Conservation (phyloP, 2,329 filamentous ascomycete species). For the Pyricularia sp. region DNA sequence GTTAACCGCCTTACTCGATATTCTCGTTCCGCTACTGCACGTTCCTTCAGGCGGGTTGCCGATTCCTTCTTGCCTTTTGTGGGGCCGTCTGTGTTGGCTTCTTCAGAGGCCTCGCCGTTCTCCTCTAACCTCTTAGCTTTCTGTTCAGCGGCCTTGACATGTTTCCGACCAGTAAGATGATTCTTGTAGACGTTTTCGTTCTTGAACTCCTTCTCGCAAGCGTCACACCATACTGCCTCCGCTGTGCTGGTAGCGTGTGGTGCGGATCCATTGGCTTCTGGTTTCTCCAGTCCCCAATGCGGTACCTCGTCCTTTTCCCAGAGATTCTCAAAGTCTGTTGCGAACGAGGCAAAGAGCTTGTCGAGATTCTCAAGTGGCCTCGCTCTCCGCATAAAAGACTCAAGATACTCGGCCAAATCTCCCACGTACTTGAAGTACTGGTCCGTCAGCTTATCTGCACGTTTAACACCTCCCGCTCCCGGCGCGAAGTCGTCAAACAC, state of each 20-base stretch:
- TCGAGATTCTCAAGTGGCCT: conserved; percentile 77
- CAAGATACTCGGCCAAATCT: conserved; percentile 68
- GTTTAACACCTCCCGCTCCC: conserved; percentile 60
- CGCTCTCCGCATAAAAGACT: conserved; percentile 74
- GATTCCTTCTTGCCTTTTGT: conserved; percentile 18
- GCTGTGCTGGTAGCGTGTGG: conserved; percentile 18
- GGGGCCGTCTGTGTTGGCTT: conserved; percentile 9
- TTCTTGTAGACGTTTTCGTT: conserved; percentile 90
- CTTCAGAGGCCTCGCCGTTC: conserved; percentile 12
- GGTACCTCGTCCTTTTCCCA: conserved; percentile 72
- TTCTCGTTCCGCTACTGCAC: conserved; percentile 80
- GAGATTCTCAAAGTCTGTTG: conserved; percentile 68
- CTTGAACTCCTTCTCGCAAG: conserved; percentile 89
- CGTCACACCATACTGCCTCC: conserved; percentile 75
- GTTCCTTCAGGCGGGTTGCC: conserved; percentile 62
- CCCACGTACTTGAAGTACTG: conserved; percentile 85
- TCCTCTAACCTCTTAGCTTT: conserved; percentile 33
- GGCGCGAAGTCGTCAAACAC: conserved; percentile 76
- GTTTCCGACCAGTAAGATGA: conserved; percentile 84
- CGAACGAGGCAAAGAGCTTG: conserved; percentile 61
- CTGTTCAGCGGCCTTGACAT: conserved; percentile 68
- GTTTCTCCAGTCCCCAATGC: conserved; percentile 58
- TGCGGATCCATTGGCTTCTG: conserved; percentile 18
- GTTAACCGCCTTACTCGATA: conserved; percentile 69
- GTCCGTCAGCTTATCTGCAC: conserved; percentile 78